phyloP scores from a whole-genome alignment of 169 alveolate genomes.

The Plasmodium gaboni region DNA sequence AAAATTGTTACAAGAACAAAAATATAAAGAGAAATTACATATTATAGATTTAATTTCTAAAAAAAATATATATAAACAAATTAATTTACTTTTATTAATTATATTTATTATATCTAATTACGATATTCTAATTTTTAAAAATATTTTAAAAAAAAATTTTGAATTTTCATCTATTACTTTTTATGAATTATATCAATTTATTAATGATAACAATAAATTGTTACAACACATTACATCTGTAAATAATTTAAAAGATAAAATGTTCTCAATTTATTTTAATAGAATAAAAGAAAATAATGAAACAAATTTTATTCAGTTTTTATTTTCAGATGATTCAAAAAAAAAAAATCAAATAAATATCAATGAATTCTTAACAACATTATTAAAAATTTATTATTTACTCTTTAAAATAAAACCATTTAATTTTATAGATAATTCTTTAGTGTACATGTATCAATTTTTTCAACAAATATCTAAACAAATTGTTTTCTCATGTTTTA shows the following conservation, averaged over 20 bases:
- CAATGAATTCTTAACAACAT: not conserved
- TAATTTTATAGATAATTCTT: constrained; percentile 70
- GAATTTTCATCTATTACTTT: constrained; percentile 45
- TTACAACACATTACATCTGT: constrained; percentile 39
- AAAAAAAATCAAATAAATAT: constrained; percentile 9
- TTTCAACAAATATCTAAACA: constrained; percentile 70
- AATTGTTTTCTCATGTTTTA: constrained; percentile 45
- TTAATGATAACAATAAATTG: constrained; percentile 12
- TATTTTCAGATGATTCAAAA: constrained; percentile 56
- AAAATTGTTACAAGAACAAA: constrained; percentile 44
- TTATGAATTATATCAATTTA: constrained; percentile 27
- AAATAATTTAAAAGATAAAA: constrained; percentile 44
- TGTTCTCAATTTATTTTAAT: constrained; percentile 37
- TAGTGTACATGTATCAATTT: constrained; percentile 57
- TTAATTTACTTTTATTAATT: constrained; percentile 53
- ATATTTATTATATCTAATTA: constrained; percentile 42
- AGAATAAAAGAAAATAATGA: constrained; percentile 74
- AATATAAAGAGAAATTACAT: constrained; percentile 57
- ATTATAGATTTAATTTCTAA: constrained; percentile 30
- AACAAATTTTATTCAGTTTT: constrained; percentile 47
- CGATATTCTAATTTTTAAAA: constrained; percentile 66
- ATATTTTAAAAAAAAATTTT: constrained; percentile 51
- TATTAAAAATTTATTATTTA: constrained; percentile 54
- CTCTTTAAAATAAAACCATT: constrained; percentile 48
- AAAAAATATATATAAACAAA: constrained; percentile 47